A percentile compares a stretch with the other conserved stretches of the same genome.
These are phyloP conservation scores for Penicillium egyptiacum DNA, from an alignment of 495 filamentous ascomycete species.

Conservation along the genomic window DNA sequence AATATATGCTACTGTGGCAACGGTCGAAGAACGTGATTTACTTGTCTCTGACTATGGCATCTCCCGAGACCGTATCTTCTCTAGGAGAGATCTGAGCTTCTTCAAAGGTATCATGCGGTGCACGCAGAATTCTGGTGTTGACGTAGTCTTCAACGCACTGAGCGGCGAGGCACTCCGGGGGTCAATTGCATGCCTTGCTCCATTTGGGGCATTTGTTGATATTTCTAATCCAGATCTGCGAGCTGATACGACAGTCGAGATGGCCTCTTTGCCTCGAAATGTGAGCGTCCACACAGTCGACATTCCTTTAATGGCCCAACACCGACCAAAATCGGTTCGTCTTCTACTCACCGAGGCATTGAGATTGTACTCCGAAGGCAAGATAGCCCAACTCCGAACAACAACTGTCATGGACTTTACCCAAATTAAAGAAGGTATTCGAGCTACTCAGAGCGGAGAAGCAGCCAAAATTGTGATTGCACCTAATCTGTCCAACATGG, in stretches of 20 bases:
- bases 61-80: conserved; percentile 46
- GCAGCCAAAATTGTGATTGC: conserved; percentile 16
- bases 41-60: conserved; percentile 41
- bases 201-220: conserved; percentile 48
- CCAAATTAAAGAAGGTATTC: conserved; percentile 15
- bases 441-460: not conserved
- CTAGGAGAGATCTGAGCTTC: conserved; percentile 48
- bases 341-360: conserved; percentile 10
- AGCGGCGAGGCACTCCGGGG: conserved; percentile 42
- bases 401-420: conserved; percentile 12
- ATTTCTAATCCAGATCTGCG: conserved; percentile 41
- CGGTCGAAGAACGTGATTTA: conserved; percentile 38
- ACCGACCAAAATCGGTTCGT: conserved; percentile 7
- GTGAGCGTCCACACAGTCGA: conserved; percentile 29
- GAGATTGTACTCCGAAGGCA: conserved; percentile 8
- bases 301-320: conserved; percentile 22
- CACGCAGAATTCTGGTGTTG: conserved; percentile 54
- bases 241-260: conserved; percentile 23
- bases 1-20: conserved; percentile 50
- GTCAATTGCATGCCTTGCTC: conserved; percentile 50
- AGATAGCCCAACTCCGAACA: conserved; percentile 6
- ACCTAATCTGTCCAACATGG: conserved; percentile 10
- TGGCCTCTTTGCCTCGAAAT: conserved; percentile 20
- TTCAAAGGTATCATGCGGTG: conserved; percentile 44
- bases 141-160: conserved; percentile 55